Percentiles rank a stretch among this genome's conserved stretches.
phyloP scores from a whole-genome alignment of 495 filamentous ascomycete genomes.

The Alectoria sarmentosa region DNA sequence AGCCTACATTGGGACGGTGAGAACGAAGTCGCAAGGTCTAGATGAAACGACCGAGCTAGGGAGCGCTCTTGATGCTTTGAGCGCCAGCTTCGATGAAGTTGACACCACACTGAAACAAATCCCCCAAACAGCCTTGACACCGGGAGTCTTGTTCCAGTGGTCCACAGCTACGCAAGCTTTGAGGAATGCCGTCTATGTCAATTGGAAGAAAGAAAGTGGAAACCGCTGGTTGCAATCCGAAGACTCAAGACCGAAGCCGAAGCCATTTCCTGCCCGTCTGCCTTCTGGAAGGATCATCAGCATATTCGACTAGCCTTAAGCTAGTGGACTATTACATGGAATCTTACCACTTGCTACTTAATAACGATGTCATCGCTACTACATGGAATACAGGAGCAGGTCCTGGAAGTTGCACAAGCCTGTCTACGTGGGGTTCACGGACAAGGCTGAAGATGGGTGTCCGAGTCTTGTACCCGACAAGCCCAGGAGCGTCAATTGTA shows the following conservation, averaged over 20 bases:
- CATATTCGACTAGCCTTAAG: neutral
- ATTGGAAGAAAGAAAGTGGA: neutral
- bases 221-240: neutral
- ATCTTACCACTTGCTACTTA: neutral
- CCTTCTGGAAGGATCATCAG: neutral
- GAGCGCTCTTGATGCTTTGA: neutral
- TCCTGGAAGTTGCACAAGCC: too few relatives aligned
- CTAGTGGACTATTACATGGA: too few relatives aligned
- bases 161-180: neutral
- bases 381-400: too few relatives aligned
- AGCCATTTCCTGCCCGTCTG: neutral
- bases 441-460: neutral
- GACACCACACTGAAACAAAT: neutral
- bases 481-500: neutral
- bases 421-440: too few relatives aligned
- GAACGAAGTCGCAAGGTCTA: neutral
- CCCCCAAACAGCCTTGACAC: neutral
- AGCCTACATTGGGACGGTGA: neutral
- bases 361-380: too few relatives aligned
- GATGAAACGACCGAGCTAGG: neutral
- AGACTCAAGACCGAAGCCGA: neutral
- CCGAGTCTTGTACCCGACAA: neutral
- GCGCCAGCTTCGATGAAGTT: neutral
- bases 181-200: neutral
- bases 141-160: neutral